Base-by-base conservation (phyloP, 192 early-diverging fungal species). In the Gonapodya prolifera region DNA sequence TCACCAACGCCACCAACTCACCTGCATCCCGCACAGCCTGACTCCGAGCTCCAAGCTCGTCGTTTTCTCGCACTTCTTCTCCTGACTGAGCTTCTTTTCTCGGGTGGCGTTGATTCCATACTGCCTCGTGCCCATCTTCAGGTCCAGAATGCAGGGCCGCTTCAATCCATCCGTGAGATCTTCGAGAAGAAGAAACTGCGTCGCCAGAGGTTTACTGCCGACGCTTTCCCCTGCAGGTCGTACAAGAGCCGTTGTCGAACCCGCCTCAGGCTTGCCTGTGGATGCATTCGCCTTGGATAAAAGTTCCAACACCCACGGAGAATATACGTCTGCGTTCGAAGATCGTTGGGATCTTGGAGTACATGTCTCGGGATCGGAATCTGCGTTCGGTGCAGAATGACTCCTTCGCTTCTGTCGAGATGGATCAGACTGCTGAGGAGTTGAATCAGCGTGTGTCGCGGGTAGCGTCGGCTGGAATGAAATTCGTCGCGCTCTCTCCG, bases 91-190 rank as follows among this genome's bases (percentile, higher is more conserved):
- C 36, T 91, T 85, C 81, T 99, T 99, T 69, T 90, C 89, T 17
- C 87, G 83, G 0, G 91, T 86, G 0, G 92, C 95, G 85, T 94
- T 87, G 73, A 99, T 90, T 1, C 98, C 96, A 79, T 97, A 92
- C 83, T 99, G 98, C 1, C 98, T 86, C 17, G 95, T 97, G 34
- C 98, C 98, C 96, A 99, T 99, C 79, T 99, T 99, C 75, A 99
- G 87, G 81, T 99, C 96, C 45, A 99, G 86, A 23, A 99, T 96
- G 79, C 96, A 98, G 0, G 98, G 98, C 34, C 89, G 90, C 81
- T 90, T 86, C 82, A 98, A 83, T 2, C 92, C 91, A 28, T 93
- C 90, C 0, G 97, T 99, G 75, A 99, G 84, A 83, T 99, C 97
- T 77, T 96, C 92, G 83, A 99, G 82, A 2, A 99, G 82, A 70